phyloP scores from a whole-genome alignment of 2,329 filamentous ascomycete genomes.

The Monilinia laxa region DNA sequence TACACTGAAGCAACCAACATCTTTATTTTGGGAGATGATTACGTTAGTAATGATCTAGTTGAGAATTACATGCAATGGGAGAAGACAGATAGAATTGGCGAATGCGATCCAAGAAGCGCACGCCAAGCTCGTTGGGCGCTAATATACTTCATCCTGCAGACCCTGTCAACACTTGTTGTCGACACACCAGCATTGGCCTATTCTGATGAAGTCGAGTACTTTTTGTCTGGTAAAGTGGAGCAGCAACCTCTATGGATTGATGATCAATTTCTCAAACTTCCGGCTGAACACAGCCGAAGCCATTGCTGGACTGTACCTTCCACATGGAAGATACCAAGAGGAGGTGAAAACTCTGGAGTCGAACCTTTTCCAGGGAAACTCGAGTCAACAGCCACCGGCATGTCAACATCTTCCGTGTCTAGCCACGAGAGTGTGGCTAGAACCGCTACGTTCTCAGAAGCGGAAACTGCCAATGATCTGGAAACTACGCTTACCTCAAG shows the following conservation, averaged over 20 bases:
- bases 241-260: conserved; percentile 57
- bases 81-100: conserved; percentile 51
- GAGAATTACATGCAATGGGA: conserved; percentile 58
- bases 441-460: conserved; percentile 21
- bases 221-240: conserved; percentile 55
- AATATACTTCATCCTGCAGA: conserved; percentile 60
- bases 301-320: conserved; percentile 39
- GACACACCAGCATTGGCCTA: conserved; percentile 56
- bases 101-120: conserved; percentile 54
- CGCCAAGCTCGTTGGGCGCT: conserved; percentile 61
- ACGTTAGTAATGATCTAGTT: conserved; percentile 53
- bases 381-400: conserved; percentile 1
- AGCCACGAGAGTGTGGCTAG: conserved; percentile 18
- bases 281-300: conserved; percentile 37
- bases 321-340: conserved; percentile 1
- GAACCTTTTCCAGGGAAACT: conserved; percentile 4
- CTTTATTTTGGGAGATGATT: conserved; percentile 54
- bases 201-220: conserved; percentile 54
- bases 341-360: neutral
- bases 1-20: conserved; percentile 62
- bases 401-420: conserved; percentile 4
- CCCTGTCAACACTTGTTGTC: conserved; percentile 57
- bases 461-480: conserved; percentile 13
- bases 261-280: conserved; percentile 31
- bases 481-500: neutral